phyloP scores from a whole-genome alignment of 208 protist species.

The Leishmania aethiopica region DNA sequence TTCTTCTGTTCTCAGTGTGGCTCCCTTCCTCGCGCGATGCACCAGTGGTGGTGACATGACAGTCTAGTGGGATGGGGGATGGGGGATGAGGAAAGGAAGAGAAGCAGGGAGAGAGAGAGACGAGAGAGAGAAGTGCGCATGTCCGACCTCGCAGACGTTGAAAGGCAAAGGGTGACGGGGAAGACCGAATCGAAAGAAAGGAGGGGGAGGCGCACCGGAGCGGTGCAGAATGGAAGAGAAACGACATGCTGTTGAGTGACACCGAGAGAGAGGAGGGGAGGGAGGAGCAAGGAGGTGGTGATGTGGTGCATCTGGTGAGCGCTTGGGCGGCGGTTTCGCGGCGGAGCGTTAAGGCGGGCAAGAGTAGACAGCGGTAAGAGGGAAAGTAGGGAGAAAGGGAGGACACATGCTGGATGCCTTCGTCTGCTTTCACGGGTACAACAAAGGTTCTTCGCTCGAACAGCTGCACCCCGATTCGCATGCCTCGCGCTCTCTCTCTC shows the following conservation, averaged over 20 bases:
- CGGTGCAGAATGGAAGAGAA: not conserved
- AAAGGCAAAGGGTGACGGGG: not conserved
- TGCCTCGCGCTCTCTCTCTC: no score
- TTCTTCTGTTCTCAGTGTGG: not conserved
- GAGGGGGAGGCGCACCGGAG: not conserved
- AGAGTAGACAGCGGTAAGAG: not conserved
- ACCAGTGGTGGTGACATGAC: not conserved
- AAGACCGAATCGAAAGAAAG: not conserved
- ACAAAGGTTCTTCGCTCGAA: not conserved
- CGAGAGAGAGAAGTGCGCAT: not conserved
- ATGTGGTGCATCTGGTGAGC: not conserved
- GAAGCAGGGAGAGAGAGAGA: not conserved
- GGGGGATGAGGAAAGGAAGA: not conserved
- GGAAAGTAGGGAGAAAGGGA: not conserved
- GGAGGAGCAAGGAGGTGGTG: not conserved
- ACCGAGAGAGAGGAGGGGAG: not conserved
- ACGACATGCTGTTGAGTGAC: not conserved
- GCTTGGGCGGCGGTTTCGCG: not conserved
- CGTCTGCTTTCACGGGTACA: not conserved
- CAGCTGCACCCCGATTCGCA: not conserved
- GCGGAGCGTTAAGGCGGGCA: not conserved
- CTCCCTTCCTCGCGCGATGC: not conserved
- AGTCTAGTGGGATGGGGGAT: not conserved
- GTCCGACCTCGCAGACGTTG: not conserved
- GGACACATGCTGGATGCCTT: not conserved